phyloP scores from a whole-genome alignment of 1,139 yeast species.

The Candida smagusa region DNA sequence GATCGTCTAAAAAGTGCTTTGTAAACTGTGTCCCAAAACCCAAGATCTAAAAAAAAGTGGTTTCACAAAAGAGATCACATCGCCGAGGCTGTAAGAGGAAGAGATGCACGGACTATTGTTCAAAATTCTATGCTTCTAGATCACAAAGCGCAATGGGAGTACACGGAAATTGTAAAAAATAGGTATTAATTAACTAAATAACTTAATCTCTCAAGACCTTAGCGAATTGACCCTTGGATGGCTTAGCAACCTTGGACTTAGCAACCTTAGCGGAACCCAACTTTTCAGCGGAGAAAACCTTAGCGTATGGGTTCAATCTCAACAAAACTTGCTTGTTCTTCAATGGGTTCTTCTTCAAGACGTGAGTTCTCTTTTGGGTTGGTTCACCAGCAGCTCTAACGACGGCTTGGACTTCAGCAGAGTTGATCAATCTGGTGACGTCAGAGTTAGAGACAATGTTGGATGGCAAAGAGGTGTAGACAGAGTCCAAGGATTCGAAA shows the following conservation, averaged over 20 bases:
- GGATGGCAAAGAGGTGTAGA: slow-evolving; percentile 94
- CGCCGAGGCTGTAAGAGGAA: no score
- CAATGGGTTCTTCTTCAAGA: slow-evolving; percentile 99
- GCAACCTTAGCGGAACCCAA: slow-evolving; percentile 82
- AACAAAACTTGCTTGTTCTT: slow-evolving; percentile 98
- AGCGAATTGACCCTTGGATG: slow-evolving; percentile 71
- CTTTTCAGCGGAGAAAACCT: slow-evolving; percentile 91
- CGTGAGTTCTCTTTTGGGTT: slow-evolving; percentile 90
- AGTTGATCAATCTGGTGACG: slow-evolving; percentile 96
- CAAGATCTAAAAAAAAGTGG: no score
- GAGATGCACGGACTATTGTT: no score
- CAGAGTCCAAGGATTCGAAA: slow-evolving; percentile 91
- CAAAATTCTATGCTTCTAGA: no score
- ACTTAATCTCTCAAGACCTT: slow-evolving; percentile 57
- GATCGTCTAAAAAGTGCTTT: no score
- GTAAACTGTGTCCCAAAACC: no score
- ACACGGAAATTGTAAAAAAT: no score
- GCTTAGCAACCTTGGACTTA: slow-evolving; percentile 51
- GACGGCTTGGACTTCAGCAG: slow-evolving; percentile 97
- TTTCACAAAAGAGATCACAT: no score
- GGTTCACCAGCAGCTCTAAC: slow-evolving; percentile 96
- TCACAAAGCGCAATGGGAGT: no score
- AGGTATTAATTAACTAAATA: neutral
- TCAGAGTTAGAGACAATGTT: slow-evolving; percentile 96
- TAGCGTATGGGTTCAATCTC: slow-evolving; percentile 99